These are phyloP conservation scores for Henckelia pumila DNA, from an alignment of 257 asterid genomes.

Conservation along the genomic window DNA sequence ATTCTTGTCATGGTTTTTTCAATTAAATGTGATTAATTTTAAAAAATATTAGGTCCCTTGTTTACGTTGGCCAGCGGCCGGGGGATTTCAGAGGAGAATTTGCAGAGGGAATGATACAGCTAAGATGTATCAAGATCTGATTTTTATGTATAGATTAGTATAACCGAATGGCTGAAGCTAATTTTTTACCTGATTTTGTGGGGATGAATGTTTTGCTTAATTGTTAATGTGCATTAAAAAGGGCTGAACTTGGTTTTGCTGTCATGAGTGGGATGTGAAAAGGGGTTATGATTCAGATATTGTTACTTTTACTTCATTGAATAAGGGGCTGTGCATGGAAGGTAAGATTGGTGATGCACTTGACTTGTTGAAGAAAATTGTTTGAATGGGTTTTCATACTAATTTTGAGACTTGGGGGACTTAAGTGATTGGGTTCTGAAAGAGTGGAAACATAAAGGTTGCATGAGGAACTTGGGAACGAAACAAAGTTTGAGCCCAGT, in stretches of 20 bases:
- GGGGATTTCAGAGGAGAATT: too few species aligned
- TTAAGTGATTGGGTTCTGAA: constrained; percentile 60
- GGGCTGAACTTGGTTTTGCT: constrained; percentile 44
- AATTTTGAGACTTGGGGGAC: constrained; percentile 53
- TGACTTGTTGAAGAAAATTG: constrained; percentile 44
- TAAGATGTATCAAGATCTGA: constrained; percentile 37
- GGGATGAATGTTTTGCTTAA: constrained; percentile 59
- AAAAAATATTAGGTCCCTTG: too few species aligned
- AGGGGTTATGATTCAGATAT: constrained; percentile 56
- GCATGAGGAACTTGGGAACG: constrained; percentile 45
- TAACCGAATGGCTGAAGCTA: constrained; percentile 41
- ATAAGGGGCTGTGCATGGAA: constrained; percentile 58
- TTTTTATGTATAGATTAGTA: constrained; percentile 40
- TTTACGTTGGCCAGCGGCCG: too few species aligned
- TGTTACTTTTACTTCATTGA: constrained; percentile 50
- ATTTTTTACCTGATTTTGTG: constrained; percentile 45
- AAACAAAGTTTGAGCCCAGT: constrained; percentile 41
- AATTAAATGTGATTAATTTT: too few species aligned
- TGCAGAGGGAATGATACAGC: too few species aligned
- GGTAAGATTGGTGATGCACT: constrained; percentile 51
- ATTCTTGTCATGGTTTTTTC: too few species aligned
- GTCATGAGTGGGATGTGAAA: constrained; percentile 56
- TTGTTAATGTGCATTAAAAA: constrained; percentile 47
- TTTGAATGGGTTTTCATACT: constrained; percentile 46
- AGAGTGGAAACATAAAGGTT: constrained; percentile 54